These are phyloP conservation scores for Forsythia suspensa DNA, from an alignment of 257 asterid genomes.

Conservation along the genomic window DNA sequence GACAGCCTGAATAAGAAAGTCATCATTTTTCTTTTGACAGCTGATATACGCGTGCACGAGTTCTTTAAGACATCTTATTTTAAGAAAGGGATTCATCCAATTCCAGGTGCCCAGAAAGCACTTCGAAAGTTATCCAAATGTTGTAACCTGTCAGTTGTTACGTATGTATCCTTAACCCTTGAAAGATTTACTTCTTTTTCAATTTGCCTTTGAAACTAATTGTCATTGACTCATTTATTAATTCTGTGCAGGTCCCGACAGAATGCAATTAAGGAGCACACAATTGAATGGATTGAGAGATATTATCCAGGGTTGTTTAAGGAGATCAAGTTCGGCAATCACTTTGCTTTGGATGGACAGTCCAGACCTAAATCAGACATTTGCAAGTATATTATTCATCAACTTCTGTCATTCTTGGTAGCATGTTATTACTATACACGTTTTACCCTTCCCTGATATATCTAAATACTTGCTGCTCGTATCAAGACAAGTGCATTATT, in stretches of 20 bases:
- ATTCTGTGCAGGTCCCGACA: conserved; percentile 71
- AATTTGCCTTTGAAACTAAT: conserved; percentile 4
- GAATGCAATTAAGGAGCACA: conserved; percentile 87
- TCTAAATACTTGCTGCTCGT: not conserved
- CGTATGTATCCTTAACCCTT: conserved; percentile 53
- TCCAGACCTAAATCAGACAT: conserved; percentile 90
- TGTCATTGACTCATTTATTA: not conserved
- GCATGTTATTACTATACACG: not conserved
- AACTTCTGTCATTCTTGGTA: not conserved
- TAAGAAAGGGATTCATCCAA: conserved; percentile 79
- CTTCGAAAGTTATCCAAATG: conserved; percentile 68
- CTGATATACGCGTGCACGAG: conserved; percentile 70
- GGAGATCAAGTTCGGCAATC: conserved; percentile 94
- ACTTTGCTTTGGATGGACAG: conserved; percentile 84
- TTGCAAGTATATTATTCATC: conserved; percentile 60
- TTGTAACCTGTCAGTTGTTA: conserved; percentile 79
- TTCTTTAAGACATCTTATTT: conserved; percentile 88
- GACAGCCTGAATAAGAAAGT: not conserved
- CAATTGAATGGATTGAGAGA: conserved; percentile 85
- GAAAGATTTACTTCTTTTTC: not conserved
- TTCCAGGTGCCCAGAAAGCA: conserved; percentile 86
- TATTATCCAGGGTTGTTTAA: conserved; percentile 83
- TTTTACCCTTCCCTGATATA: not conserved
- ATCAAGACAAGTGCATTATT: not conserved
- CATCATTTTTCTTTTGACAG: conserved; percentile 34